Base-by-base conservation (phyloP, 1,284 basidiomycete genomes). In the Caloboletus firmus region DNA sequence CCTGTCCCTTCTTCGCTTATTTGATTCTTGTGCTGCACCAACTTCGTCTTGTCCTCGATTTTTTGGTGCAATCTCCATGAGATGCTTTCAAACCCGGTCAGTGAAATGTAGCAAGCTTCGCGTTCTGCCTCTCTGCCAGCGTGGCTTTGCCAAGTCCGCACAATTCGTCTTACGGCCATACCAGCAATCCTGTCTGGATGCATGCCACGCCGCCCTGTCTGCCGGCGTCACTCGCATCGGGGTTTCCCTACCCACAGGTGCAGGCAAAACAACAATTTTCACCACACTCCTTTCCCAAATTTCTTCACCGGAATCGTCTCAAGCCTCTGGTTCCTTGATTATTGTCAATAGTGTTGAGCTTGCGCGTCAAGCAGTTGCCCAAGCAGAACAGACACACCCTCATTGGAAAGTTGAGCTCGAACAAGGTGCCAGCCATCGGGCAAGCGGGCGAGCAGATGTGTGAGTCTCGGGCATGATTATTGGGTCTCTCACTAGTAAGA, bases 191-290 rank as follows among this genome's bases (percentile, higher is more conserved):
- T 96, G 93, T 66, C 78, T 98, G 32, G 74, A 83, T 20, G 83
- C 91, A 4, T 97, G 95, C 66, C 75, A 88, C 3, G 78, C 81
- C 12, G 91, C 94, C 2, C 75, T 98, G 20, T 26, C 3, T 24
- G 68, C 74, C 24, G 83, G 84, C 15, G 79, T 74, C 28, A 83
- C 83, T 2, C 86, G 95, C 22, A 90, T 98, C 45, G 95, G 95
- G n/a, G 91, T 96, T 22, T 95, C 91, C 13, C 79, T 94, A 1
- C 94, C 95, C 11, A 97, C 95, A 20, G 93, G 93, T 12, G 85
- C 91, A 28, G 95, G 95, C 9, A 98, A 98, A 72, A 98, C 95
- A 1, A 92, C 91, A 1, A 90, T 95, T 54, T 98, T 95, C 74
- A 87, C 94, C 48, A 83, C 84, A 6, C 79, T 95, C 18, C 77